Conservation (phyloP, 2,329 filamentous ascomycete species). For the Alternaria tenuissima region DNA sequence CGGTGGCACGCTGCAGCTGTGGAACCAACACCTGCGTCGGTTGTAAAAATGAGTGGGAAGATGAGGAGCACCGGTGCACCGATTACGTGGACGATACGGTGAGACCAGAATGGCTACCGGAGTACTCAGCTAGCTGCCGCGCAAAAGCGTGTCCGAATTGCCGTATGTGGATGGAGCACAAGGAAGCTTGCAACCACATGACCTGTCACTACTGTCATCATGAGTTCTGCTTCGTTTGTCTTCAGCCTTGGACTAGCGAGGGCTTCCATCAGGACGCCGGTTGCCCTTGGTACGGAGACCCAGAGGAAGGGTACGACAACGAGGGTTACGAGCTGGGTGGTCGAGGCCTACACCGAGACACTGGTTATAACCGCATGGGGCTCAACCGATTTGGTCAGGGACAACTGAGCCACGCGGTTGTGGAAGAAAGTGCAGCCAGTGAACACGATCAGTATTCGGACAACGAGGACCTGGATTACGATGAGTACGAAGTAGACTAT, state of each 20-base stretch:
- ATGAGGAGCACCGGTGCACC: constrained; percentile 3
- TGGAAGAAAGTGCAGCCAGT: not conserved
- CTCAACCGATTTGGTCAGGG: not conserved
- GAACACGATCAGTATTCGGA: not conserved
- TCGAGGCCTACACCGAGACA: constrained; percentile 15
- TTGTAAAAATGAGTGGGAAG: constrained; percentile 13
- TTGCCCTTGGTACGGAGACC: constrained; percentile 17
- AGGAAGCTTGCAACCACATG: constrained; percentile 27
- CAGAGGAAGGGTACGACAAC: constrained; percentile 12
- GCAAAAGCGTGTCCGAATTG: constrained; percentile 25
- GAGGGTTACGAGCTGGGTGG: constrained; percentile 15
- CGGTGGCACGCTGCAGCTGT: constrained; percentile 1
- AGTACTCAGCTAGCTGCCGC: constrained; percentile 16
- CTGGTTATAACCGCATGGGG: constrained; percentile 10
- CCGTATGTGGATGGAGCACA: constrained; percentile 19
- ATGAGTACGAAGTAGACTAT: not conserved
- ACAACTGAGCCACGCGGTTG: not conserved
- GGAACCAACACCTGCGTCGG: constrained; percentile 9
- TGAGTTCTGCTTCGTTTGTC: constrained; percentile 27
- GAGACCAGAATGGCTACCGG: constrained; percentile 18
- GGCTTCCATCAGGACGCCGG: not conserved
- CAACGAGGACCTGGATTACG: not conserved
- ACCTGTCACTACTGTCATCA: constrained; percentile 12
- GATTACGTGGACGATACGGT: not conserved
- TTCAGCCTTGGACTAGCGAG: constrained; percentile 4